These are phyloP conservation scores for Penicillium sp. DNA, from an alignment of 2,329 filamentous ascomycete genomes.

Conservation along the genomic window DNA sequence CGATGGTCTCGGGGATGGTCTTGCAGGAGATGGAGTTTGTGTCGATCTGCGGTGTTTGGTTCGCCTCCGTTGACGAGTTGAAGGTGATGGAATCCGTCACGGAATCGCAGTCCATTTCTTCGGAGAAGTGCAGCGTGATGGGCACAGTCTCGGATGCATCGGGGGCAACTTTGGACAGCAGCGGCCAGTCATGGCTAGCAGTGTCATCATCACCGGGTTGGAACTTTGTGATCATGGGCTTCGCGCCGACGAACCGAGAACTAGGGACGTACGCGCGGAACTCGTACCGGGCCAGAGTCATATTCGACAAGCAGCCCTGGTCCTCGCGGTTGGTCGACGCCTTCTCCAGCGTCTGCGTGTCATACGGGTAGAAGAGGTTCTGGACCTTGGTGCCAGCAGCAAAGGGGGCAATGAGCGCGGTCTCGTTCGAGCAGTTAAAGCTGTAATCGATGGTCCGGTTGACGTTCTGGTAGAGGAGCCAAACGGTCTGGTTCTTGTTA, in stretches of 20 bases:
- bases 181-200: conserved; percentile 65
- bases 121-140: conserved; percentile 63
- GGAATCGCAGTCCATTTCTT: conserved; percentile 64
- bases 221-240: conserved; percentile 65
- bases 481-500: conserved; percentile 51
- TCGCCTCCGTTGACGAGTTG: conserved; percentile 58
- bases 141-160: conserved; percentile 51
- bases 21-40: conserved; percentile 53
- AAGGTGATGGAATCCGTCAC: conserved; percentile 57
- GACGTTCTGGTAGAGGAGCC: conserved; percentile 52
- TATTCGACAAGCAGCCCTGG: conserved; percentile 59
- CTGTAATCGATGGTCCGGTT: conserved; percentile 57
- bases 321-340: conserved; percentile 35
- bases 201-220: conserved; percentile 20
- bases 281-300: conserved; percentile 61
- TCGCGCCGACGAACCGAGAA: conserved; percentile 54
- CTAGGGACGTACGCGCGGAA: conserved; percentile 65
- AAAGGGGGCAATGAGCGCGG: conserved; percentile 63
- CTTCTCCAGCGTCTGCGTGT: conserved; percentile 56
- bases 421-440: conserved; percentile 59
- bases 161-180: conserved; percentile 54
- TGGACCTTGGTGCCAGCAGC: conserved; percentile 59
- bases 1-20: conserved; percentile 36
- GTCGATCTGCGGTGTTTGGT: conserved; percentile 51
- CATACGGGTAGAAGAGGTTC: conserved; percentile 67